Conservation (phyloP, 768 basidiomycete genomes). For the Leccinum longicurvipes region DNA sequence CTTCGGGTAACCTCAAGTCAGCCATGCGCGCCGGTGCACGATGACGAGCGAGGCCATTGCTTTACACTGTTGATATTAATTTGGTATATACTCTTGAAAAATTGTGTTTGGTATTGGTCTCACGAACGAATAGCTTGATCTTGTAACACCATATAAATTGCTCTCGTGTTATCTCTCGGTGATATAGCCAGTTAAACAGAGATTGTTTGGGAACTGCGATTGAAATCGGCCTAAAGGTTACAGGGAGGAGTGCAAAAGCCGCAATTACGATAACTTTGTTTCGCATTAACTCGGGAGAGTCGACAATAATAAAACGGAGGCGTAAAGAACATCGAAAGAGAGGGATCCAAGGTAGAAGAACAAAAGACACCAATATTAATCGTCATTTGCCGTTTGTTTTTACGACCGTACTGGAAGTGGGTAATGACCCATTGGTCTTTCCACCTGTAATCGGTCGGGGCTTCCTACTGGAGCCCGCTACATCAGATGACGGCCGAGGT, state of each 20-base stretch:
- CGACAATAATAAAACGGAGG: slow-evolving; percentile 20
- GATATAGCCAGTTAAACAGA: slow-evolving; percentile 12
- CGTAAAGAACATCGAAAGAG: slow-evolving; percentile 16
- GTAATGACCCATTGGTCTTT: slow-evolving; percentile 53
- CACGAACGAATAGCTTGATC: slow-evolving; percentile 12
- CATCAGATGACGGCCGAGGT: slow-evolving; percentile 54
- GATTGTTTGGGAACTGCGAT: slow-evolving; percentile 14
- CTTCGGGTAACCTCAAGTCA: slow-evolving; percentile 34
- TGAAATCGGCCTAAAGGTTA: slow-evolving; percentile 21
- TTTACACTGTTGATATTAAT: slow-evolving; percentile 6
- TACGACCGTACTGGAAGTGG: slow-evolving; percentile 41
- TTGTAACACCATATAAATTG: slow-evolving; percentile 22
- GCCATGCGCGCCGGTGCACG: slow-evolving; percentile 34
- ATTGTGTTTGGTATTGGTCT: slow-evolving; percentile 1
- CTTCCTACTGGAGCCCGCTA: slow-evolving; percentile 50
- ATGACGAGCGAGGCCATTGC: slow-evolving; percentile 15
- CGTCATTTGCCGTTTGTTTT: slow-evolving; percentile 64
- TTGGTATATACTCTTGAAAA: slow-evolving; percentile 9
- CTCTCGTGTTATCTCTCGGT: slow-evolving; percentile 5
- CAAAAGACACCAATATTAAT: slow-evolving; percentile 21
- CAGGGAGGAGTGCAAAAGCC: slow-evolving; percentile 17
- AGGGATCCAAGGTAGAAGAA: slow-evolving; percentile 20
- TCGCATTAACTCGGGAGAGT: slow-evolving; percentile 22
- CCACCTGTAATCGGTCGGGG: slow-evolving; percentile 46
- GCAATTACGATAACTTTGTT: slow-evolving; percentile 29